Evolutionary conservation across 768 basidiomycete genomes (phyloP).

Genomic region (Leccinum longicurvipes): DNA sequence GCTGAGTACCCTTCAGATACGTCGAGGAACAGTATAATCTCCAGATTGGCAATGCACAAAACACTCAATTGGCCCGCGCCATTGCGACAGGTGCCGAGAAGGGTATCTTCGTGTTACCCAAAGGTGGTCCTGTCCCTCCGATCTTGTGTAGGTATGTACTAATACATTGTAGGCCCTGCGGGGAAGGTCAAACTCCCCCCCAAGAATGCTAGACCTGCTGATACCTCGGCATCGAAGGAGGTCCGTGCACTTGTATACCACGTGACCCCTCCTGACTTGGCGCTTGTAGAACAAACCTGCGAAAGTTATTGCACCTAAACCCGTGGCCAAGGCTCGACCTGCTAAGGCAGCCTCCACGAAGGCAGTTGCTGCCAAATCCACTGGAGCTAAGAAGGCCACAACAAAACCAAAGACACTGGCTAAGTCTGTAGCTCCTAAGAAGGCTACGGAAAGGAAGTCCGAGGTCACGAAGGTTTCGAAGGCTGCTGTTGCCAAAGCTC

Average conservation of each 20-base stretch:
- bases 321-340: conserved; percentile 22
- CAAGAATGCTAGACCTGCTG: conserved; percentile 49
- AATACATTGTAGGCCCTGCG: conserved; percentile 34
- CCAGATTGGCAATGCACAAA: conserved; percentile 75
- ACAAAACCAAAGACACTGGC: conserved; percentile 37
- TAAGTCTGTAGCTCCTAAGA: conserved; percentile 40
- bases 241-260: conserved; percentile 36
- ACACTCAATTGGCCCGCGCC: conserved; percentile 74
- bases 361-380: conserved; percentile 22
- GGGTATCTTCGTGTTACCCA: conserved; percentile 81
- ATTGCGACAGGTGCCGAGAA: conserved; percentile 81
- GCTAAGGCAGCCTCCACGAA: conserved; percentile 28
- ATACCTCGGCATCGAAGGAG: conserved; percentile 55
- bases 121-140: conserved; percentile 50
- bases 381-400: conserved; percentile 25
- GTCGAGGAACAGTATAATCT: conserved; percentile 83
- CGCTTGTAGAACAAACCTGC: conserved; percentile 27
- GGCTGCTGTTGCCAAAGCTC: conserved; percentile 20
- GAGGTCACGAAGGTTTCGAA: conserved; percentile 36
- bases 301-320: conserved; percentile 31
- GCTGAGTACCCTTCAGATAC: conserved; percentile 48
- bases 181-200: conserved; percentile 69
- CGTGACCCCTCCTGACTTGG: conserved; percentile 18
- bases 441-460: conserved; percentile 33
- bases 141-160: conserved; percentile 1